Conservation (phyloP, 1,139 yeast species). For the Sugiyamaella castrensis region DNA sequence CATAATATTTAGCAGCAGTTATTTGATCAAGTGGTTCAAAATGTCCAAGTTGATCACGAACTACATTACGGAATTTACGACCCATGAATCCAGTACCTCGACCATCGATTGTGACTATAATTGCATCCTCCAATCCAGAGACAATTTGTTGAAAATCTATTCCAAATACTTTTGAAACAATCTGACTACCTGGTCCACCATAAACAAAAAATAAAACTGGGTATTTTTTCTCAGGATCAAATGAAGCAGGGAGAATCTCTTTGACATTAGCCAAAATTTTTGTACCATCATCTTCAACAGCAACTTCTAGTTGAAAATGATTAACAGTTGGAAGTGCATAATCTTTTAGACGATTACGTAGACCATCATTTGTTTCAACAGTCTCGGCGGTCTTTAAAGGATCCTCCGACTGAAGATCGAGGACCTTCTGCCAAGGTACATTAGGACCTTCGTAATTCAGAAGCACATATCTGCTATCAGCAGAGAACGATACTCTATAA, state of each 20-base stretch:
- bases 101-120: conserved; percentile 85
- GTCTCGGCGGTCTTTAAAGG: conserved; percentile 36
- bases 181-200: conserved; percentile 94
- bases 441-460: conserved; percentile 62
- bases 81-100: conserved; percentile 93
- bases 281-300: conserved; percentile 37
- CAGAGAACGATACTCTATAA: conserved; percentile 62
- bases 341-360: conserved; percentile 33
- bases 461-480: conserved; percentile 53
- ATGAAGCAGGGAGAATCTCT: conserved; percentile 73
- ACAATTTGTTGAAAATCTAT: conserved; percentile 69
- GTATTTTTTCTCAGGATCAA: conserved; percentile 52
- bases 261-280: conserved; percentile 57
- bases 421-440: conserved; percentile 60
- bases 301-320: conserved; percentile 50
- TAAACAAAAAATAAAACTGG: conserved; percentile 82
- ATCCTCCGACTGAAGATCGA: conserved; percentile 41
- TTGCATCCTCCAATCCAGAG: conserved; percentile 64
- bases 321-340: conserved; percentile 57
- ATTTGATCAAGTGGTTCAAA: conserved; percentile 87
- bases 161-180: conserved; percentile 52
- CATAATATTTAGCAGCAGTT: conserved; percentile 60
- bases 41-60: conserved; percentile 67
- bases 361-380: conserved; percentile 38
- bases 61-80: conserved; percentile 68